Evolutionary conservation across 2,329 filamentous ascomycete genomes (phyloP).

Genomic region (Aspergillus sclerotialis): DNA sequence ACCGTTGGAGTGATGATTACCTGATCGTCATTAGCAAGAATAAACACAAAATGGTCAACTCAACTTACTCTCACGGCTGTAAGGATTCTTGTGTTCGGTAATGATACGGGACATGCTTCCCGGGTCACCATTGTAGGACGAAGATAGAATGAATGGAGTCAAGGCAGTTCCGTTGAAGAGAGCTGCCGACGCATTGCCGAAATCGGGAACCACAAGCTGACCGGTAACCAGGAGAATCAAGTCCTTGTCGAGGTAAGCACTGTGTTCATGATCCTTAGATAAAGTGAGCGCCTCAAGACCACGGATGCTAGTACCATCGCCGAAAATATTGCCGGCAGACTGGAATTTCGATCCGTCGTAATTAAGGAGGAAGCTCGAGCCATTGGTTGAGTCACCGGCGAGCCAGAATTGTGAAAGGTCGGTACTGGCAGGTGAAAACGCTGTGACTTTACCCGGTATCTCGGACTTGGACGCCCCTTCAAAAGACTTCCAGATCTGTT

Average conservation of each 20-base stretch:
- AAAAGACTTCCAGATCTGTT: conserved; percentile 56
- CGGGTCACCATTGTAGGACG: conserved; percentile 54
- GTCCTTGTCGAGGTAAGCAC: conserved; percentile 56
- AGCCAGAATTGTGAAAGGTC: conserved; percentile 74
- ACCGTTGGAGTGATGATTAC: conserved; percentile 34
- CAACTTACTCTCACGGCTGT: conserved; percentile 58
- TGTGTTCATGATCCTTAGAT: conserved; percentile 58
- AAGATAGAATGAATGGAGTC: conserved; percentile 73
- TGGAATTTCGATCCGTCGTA: conserved; percentile 69
- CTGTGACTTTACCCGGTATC: conserved; percentile 73
- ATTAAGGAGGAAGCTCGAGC: conserved; percentile 71
- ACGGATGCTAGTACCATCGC: conserved; percentile 60
- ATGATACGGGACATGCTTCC: conserved; percentile 79
- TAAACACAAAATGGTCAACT: conserved; percentile 1
- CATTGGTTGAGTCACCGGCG: conserved; percentile 62
- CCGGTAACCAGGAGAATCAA: conserved; percentile 81
- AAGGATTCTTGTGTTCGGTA: conserved; percentile 72
- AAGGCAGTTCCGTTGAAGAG: conserved; percentile 78
- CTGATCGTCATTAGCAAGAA: conserved; percentile 15
- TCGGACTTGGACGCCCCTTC: conserved; percentile 43
- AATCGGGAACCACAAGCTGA: conserved; percentile 64
- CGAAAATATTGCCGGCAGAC: conserved; percentile 57
- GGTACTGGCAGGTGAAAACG: conserved; percentile 65
- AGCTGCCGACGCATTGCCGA: conserved; percentile 77
- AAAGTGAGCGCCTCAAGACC: conserved; percentile 76